These are phyloP conservation scores for Pelargonium cotyledonis DNA, from an alignment of 441 rosid genomes.

Conservation along the genomic window DNA sequence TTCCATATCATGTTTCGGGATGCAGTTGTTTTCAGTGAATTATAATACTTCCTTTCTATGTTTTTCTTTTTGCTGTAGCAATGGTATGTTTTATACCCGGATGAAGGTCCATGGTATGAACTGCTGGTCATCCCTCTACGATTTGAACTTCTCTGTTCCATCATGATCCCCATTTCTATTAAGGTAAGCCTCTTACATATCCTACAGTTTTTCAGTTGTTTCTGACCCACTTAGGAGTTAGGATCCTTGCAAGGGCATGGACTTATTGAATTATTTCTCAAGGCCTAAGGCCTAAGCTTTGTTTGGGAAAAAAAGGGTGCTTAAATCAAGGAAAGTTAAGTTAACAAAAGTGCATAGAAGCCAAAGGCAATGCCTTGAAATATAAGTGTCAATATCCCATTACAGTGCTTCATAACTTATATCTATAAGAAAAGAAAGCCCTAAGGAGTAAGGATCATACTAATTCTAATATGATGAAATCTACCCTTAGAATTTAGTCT, in stretches of 20 bases:
- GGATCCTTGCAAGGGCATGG: neutral
- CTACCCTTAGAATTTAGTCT: neutral
- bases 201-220: neutral
- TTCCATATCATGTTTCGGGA: neutral
- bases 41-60: neutral
- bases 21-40: neutral
- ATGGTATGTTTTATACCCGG: slow-evolving; percentile 94
- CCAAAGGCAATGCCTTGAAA: neutral
- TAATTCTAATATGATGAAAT: neutral
- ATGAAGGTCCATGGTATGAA: slow-evolving; percentile 96
- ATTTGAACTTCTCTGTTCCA: slow-evolving; percentile 98
- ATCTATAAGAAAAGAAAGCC: neutral
- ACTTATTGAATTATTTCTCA: neutral
- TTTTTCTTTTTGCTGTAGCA: slow-evolving; percentile 47
- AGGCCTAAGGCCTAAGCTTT: neutral
- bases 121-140: slow-evolving; percentile 87
- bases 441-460: neutral
- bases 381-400: neutral
- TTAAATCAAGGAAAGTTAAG: neutral
- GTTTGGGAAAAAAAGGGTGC: neutral
- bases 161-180: slow-evolving; percentile 97
- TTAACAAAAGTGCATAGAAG: neutral
- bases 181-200: slow-evolving; percentile 47
- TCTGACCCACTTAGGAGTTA: neutral
- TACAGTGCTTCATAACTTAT: neutral